Base-by-base conservation (phyloP, 352 stramenopile genomes). In the Peronospora destructor region DNA sequence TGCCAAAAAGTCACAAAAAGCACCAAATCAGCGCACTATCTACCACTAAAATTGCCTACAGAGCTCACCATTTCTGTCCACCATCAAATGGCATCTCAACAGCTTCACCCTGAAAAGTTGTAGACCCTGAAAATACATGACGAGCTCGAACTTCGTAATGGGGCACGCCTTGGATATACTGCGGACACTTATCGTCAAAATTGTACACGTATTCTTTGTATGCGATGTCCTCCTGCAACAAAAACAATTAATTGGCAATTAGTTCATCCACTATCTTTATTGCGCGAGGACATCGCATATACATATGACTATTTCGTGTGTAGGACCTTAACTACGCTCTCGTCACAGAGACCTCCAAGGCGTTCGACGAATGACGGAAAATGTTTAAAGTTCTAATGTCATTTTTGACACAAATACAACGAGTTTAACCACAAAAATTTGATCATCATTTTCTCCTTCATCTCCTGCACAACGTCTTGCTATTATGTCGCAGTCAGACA, bases 161-260 rank as follows among this genome's bases (percentile, higher is more conserved):
- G 3, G 81, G 78, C 1, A 92, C 81, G 9, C 81, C 77, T 66
- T 87, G 74, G 40, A 90, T 90, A 52, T 90, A 90, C 65, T 90
- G 79, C 47, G 81, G 81, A 45, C 78, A 90, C 58, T 90, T 86
- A 58, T 87, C 81, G 49, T 92, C 81, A 49, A 92, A 90, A 59
- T 90, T 90, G 73, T 89, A 92, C 21, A 92, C 78, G 58, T 92
- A 92, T 50, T 92, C 81, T 57, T 92, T 92, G 73, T 82, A 92
- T 50, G 80, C 79, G 21, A 92, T 90, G 28, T 92, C 76, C 52
- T 92, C 81, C 74, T 87, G 44, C 11, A 19, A 10, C 2, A 39
- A 8, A 8, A 28, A 12, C 43, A 19, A 29, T 26, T 26, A 26
- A 26, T 26, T 21, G 14, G 7, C 16, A 51, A 33, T 13, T 10